Conservation (phyloP, 345 rosid genomes). For the Cardiospermum halicacabum region DNA sequence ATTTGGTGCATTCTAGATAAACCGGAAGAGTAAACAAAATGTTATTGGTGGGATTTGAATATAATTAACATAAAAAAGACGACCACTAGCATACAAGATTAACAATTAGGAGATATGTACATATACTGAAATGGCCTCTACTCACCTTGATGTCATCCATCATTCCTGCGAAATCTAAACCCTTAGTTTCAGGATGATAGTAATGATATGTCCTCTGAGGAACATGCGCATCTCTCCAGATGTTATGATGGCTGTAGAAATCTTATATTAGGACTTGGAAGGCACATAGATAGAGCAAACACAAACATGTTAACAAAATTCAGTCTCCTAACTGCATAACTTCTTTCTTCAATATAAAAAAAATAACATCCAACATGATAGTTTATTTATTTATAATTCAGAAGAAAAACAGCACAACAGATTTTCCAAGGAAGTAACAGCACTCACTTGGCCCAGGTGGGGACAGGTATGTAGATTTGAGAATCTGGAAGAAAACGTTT, state of each 20-base stretch:
- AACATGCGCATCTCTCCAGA: slow-evolving; percentile 95
- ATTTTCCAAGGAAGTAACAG: not conserved
- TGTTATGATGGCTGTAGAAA: slow-evolving; percentile 85
- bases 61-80: not conserved
- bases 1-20: slow-evolving; percentile 71
- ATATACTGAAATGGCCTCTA: not conserved
- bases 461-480: slow-evolving; percentile 84
- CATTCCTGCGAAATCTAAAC: slow-evolving; percentile 75
- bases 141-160: slow-evolving; percentile 87
- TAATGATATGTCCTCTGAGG: slow-evolving; percentile 78
- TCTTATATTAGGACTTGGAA: slow-evolving; percentile 15
- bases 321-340: not conserved
- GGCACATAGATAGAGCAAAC: not conserved
- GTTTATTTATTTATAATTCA: too few species aligned
- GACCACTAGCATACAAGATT: not conserved
- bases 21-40: not conserved
- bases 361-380: not conserved
- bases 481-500: slow-evolving; percentile 81
- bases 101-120: not conserved
- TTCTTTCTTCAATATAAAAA: not conserved
- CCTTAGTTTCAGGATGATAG: slow-evolving; percentile 82
- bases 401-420: not conserved
- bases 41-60: not conserved
- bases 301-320: not conserved
- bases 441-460: slow-evolving; percentile 96